A percentile compares a stretch with the other conserved stretches of the same genome.
Evolutionary conservation across 2,329 filamentous ascomycete species (phyloP).

Genomic region (Diaporthe amygdali): DNA sequence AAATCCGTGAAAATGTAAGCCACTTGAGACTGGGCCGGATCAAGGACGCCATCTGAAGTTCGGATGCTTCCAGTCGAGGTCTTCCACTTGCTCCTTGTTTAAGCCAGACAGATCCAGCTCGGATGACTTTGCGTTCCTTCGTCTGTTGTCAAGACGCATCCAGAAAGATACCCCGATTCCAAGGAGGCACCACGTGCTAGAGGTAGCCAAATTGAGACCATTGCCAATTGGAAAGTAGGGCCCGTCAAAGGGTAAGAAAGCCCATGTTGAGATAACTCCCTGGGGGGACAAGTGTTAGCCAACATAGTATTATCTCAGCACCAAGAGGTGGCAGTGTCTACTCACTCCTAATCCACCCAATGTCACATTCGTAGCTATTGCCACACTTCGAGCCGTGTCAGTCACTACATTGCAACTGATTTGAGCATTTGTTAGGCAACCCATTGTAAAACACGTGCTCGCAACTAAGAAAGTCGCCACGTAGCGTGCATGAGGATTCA

Average conservation of each 20-base stretch:
- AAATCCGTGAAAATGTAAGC: neutral
- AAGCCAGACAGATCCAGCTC: slow-evolving; percentile 63
- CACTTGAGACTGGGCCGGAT: neutral
- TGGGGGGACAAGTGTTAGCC: neutral
- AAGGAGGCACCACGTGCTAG: slow-evolving; percentile 59
- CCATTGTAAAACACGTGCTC: slow-evolving; percentile 65
- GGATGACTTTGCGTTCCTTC: slow-evolving; percentile 57
- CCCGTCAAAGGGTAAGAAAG: slow-evolving; percentile 64
- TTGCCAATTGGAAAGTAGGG: slow-evolving; percentile 75
- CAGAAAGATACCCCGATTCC: slow-evolving; percentile 57
- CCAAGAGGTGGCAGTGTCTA: neutral
- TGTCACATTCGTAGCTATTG: slow-evolving; percentile 31
- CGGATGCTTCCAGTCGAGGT: slow-evolving; percentile 73
- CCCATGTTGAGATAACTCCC: slow-evolving; percentile 63
- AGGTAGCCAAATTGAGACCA: slow-evolving; percentile 69
- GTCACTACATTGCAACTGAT: slow-evolving; percentile 71
- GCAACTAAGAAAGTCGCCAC: slow-evolving; percentile 72
- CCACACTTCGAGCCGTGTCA: slow-evolving; percentile 64
- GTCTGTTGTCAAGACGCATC: slow-evolving; percentile 67
- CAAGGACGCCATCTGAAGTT: slow-evolving; percentile 65
- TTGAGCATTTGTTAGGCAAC: slow-evolving; percentile 69
- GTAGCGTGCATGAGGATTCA: slow-evolving; percentile 60
- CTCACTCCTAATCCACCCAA: neutral
- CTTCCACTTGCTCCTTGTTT: slow-evolving; percentile 57
- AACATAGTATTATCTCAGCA: neutral